These are phyloP conservation scores for Dalbergia oliveri DNA, from an alignment of 306 rosid species.

Conservation along the genomic window DNA sequence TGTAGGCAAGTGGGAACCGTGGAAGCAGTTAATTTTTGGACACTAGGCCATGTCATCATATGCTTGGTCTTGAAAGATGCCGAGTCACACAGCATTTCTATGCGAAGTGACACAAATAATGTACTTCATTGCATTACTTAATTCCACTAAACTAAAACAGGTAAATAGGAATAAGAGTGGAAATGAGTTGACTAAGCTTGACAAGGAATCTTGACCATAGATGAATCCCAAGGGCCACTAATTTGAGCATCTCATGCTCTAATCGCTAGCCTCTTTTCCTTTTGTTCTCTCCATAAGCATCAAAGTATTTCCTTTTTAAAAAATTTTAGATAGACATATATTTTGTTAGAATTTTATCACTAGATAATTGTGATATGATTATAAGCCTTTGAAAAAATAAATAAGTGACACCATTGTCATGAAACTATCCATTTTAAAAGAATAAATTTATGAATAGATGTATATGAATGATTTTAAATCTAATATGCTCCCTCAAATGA, in stretches of 20 bases:
- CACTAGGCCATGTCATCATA: slow-evolving; percentile 46
- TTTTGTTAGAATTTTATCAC: too few relatives aligned
- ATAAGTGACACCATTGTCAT: too few relatives aligned
- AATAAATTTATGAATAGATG: too few relatives aligned
- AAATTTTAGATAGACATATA: too few relatives aligned
- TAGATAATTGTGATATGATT: too few relatives aligned
- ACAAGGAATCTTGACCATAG: slow-evolving; percentile 52
- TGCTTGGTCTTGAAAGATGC: slow-evolving; percentile 39
- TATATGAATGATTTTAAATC: too few relatives aligned
- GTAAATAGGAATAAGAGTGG: slow-evolving; percentile 17
- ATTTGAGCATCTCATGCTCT: slow-evolving; percentile 60
- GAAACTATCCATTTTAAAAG: too few relatives aligned
- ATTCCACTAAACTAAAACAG: not conserved
- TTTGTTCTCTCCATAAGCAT: slow-evolving; percentile 42
- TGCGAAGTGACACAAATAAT: slow-evolving; percentile 16
- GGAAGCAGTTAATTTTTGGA: slow-evolving; percentile 51
- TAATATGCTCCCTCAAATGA: too few relatives aligned
- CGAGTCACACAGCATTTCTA: slow-evolving; percentile 49
- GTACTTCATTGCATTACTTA: slow-evolving; percentile 20
- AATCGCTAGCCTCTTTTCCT: slow-evolving; percentile 25
- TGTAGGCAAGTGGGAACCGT: slow-evolving; percentile 34
- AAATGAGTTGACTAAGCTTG: slow-evolving; percentile 34
- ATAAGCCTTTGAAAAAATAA: too few relatives aligned
- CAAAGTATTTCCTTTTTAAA: not conserved
- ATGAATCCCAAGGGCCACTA: slow-evolving; percentile 50